Percentiles rank a stretch among this genome's conserved stretches.
phyloP scores from a whole-genome alignment of 192 early-diverging fungal species.

The Linnemannia schmuckeri region DNA sequence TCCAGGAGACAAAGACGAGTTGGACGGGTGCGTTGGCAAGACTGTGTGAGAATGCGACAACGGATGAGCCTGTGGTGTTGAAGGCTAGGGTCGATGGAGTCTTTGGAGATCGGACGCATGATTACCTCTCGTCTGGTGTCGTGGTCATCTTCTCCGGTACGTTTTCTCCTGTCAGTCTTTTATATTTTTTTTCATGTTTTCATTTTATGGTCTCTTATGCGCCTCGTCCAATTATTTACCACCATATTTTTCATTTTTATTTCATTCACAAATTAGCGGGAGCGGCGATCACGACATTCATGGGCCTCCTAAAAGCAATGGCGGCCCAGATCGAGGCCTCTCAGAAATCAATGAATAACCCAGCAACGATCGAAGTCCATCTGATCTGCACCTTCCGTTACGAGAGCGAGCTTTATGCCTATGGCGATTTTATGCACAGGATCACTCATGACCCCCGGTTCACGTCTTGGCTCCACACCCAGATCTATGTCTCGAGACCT shows the following conservation, averaged over 20 bases:
- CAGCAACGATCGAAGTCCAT: slow-evolving; percentile 18
- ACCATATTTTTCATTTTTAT: not conserved
- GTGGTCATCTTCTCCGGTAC: slow-evolving; percentile 52
- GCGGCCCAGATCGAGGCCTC: slow-evolving; percentile 43
- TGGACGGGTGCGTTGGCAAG: slow-evolving; percentile 43
- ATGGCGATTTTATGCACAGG: slow-evolving; percentile 49
- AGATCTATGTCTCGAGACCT: slow-evolving; percentile 40
- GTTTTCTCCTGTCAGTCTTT: not conserved
- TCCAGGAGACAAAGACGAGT: slow-evolving; percentile 36
- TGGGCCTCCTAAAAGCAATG: slow-evolving; percentile 39
- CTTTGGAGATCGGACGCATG: slow-evolving; percentile 49
- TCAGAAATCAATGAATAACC: not conserved
- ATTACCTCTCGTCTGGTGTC: slow-evolving; percentile 22
- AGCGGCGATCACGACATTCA: slow-evolving; percentile 53
- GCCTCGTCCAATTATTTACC: not conserved
- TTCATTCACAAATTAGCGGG: slow-evolving; percentile 26
- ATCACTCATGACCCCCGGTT: slow-evolving; percentile 43
- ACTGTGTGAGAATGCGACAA: slow-evolving; percentile 17
- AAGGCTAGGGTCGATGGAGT: slow-evolving; percentile 36
- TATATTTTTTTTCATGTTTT: not conserved
- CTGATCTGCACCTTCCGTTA: slow-evolving; percentile 51
- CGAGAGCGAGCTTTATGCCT: slow-evolving; percentile 47
- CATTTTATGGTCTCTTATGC: not conserved
- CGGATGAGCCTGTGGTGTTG: slow-evolving; percentile 15
- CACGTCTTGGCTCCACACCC: slow-evolving; percentile 32